Base-by-base conservation (phyloP, 2,329 filamentous ascomycete genomes). In the Phaeoacremonium minimum region DNA sequence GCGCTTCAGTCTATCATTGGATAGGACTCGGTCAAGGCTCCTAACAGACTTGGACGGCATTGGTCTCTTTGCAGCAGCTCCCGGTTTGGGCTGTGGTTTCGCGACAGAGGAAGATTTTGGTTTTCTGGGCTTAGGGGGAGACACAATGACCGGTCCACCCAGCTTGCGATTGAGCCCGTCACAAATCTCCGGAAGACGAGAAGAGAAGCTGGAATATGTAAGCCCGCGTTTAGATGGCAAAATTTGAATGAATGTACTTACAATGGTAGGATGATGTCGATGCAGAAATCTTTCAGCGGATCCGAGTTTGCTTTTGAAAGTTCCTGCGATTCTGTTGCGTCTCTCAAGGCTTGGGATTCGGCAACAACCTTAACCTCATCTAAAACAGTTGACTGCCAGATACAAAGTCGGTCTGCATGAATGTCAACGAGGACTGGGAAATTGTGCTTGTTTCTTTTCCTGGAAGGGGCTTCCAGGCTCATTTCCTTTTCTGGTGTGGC, bases 181-280 rank as follows among this genome's bases (percentile, higher is more conserved):
- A 49, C 85, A 87, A 12, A 82, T 66, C 22, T 84, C 76, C 2
- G 85, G 85, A n/a, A 90, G 66, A 20, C 86, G 80, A 12, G 85
- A 77, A 20, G 83, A 81, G 54, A 88, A 93, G 61, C 80, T 84
- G 42, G 20, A 18, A 3, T 8, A 22, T 33, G 40, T 35, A 26
- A 16, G 36, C n/a, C 15, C 19, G 14, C 15, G 20, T 29, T 12
- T 15, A 12, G 16, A 3, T 7, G n/a, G 9, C 12, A 3, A 6
- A 2, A 9, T 4, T 7, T 14, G 14, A 5, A 4, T 15, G 8
- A 7, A 6, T 20, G 18, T 7, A 60, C 78, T 70, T 65, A 83
- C 77, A 91, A 91, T 20, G 87, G 86, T 30, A 88, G 66, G 47
- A 93, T 80, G 28, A 93, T 83, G 52, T 93, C 86, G 13, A 86